Percentiles rank a stretch among this genome's conserved stretches.
Conservation (phyloP, 192 early-diverging fungal species). For the Coemansia sp. region DNA sequence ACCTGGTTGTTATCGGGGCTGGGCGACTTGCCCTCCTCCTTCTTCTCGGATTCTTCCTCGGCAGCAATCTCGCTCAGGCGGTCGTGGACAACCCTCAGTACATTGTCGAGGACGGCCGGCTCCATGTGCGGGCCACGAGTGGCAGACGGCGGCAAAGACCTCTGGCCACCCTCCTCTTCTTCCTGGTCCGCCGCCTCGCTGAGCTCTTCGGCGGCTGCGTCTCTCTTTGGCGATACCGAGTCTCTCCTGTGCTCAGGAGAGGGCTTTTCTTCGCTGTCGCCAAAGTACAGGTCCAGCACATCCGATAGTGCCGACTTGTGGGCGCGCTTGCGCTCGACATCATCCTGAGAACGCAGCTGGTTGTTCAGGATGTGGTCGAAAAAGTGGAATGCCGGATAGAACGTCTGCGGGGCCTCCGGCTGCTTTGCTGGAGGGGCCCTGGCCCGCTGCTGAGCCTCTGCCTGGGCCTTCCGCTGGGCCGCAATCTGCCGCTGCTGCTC, state of each 20-base stretch:
- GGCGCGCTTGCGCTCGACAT: conserved; percentile 25
- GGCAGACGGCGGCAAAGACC: no score
- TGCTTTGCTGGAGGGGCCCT: no score
- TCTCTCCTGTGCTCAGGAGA: no score
- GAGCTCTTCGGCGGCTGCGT: no score
- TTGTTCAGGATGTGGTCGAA: conserved; percentile 31
- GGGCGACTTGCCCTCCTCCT: background rate
- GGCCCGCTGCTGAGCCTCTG: background rate
- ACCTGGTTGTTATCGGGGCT: background rate
- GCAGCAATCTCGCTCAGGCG: conserved; percentile 30
- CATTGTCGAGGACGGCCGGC: conserved; percentile 24
- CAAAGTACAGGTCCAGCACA: conserved; percentile 35
- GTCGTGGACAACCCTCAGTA: conserved; percentile 33
- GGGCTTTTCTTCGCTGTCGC: background rate
- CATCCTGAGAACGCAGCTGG: conserved; percentile 31
- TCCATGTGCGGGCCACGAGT: conserved; percentile 1
- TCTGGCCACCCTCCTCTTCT: no score
- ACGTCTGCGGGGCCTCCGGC: background rate
- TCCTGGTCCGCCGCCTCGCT: no score
- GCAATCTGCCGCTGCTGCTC: conserved; percentile 14
- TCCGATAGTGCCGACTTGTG: conserved; percentile 16
- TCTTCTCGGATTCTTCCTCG: conserved; percentile 8
- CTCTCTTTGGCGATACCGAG: no score
- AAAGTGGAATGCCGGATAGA: conserved; percentile 36
- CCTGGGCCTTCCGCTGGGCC: background rate